These are phyloP conservation scores for Pleodorina starrii DNA, from an alignment of 139 green algal species.

Conservation along the genomic window DNA sequence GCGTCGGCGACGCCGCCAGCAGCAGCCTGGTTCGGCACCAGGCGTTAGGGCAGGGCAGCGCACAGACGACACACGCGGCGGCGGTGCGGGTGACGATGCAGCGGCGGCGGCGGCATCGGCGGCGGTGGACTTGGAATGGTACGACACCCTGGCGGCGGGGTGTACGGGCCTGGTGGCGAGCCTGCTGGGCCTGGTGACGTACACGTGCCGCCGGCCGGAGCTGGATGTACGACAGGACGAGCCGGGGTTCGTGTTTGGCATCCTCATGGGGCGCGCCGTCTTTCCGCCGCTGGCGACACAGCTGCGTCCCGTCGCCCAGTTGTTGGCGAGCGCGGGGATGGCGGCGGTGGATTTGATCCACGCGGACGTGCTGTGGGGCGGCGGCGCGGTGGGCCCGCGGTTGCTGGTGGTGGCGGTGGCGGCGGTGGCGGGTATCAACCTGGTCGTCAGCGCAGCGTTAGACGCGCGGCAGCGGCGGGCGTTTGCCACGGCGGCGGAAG, in stretches of 20 bases:
- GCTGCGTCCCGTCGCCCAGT: not conserved
- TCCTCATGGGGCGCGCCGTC: not conserved
- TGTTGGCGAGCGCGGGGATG: conserved; percentile 3
- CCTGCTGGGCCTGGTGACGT: conserved; percentile 33
- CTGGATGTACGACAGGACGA: conserved; percentile 35
- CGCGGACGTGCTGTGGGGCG: conserved; percentile 31
- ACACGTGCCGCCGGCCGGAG: conserved; percentile 32
- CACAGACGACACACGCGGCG: not conserved
- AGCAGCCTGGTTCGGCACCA: not conserved
- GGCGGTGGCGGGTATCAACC: not conserved
- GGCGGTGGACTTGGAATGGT: not conserved
- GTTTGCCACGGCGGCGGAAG: too few relatives aligned
- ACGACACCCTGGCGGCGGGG: conserved; percentile 29
- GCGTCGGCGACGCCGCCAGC: not conserved
- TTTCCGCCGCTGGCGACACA: not conserved
- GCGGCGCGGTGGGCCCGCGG: not conserved
- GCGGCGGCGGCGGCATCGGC: not conserved
- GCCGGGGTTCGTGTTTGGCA: not conserved
- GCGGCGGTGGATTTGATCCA: conserved; percentile 24
- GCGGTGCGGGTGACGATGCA: not conserved
- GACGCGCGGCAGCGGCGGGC: not conserved
- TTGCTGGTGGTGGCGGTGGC: not conserved
- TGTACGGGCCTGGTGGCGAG: conserved; percentile 24
- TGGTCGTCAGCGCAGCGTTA: not conserved
- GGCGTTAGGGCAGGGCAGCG: too few relatives aligned